Evolutionary conservation across 345 rosid genomes (phyloP), one percentile per base, ranked within the genome.

Genomic region (Erodium maritimum): DNA sequence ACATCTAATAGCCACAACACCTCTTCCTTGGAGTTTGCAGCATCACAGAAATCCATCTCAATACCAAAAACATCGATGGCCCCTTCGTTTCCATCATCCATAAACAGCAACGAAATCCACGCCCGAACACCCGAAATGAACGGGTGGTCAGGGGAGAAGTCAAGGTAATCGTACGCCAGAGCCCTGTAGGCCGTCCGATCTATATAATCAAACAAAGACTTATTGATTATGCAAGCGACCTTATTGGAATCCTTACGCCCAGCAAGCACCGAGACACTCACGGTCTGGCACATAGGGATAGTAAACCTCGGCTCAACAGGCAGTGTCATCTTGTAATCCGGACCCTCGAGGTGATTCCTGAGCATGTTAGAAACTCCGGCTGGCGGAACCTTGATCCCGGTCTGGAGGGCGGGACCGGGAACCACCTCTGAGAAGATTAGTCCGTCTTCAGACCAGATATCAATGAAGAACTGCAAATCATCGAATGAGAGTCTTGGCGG

Each of bases 1-100:
- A 93, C 80, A 79, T 87, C 88, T 45, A 93, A 60, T 46, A 93
- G 82, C 97, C 96, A 89, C 78, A 93, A 73, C 23, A 93, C 95
- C 80, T 85, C 91, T 5, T 90, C 95, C 77, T 76, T 78, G 24
- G 91, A 75, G 69, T 73, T 80, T 33, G 99, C 95, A 69, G 79
- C 81, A 72, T 85, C 88, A 45, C 82, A 77, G 57, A 90, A 93
- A 74, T 90, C 99, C 77, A 93, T 67, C 61, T 90, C 91, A 17
- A 93, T 82, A 52, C 96, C 99, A 12, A 81, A 86, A 60, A 86
- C 98, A 50, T 83, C 84, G 19, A 83, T 70, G 1, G 61, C 37
- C 7, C 86, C 79, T 19, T 87, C 86, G 21, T 73, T 79, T 54
- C 77, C 83, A 24, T 81, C 77, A 33, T 90, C 90, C 75, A 66